Evolutionary conservation across 345 rosid genomes (phyloP).

Genomic region (Lagerstroemia speciosa): DNA sequence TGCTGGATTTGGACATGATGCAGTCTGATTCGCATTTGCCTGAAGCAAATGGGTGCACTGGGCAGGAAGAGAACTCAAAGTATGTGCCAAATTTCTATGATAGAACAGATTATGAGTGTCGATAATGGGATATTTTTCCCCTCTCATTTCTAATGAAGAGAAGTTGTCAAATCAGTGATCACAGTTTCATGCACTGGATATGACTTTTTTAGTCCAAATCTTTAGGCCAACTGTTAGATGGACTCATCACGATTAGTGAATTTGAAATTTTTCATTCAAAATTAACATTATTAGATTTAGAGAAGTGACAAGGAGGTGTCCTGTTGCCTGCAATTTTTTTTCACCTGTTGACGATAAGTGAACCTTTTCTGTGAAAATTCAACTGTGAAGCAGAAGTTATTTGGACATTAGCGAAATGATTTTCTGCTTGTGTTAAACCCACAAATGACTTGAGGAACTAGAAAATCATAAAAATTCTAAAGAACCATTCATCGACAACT

Average conservation of each 20-base stretch:
- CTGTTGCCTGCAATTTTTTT: neutral
- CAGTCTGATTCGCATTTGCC: slow-evolving; percentile 63
- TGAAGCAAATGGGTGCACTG: slow-evolving; percentile 43
- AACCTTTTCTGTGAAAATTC: neutral
- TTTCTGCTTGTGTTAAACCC: neutral
- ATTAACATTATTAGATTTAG: no score
- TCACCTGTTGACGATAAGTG: neutral
- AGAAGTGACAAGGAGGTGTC: neutral
- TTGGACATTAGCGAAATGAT: neutral
- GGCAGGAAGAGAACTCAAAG: slow-evolving; percentile 62
- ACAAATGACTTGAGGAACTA: neutral
- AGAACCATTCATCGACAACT: neutral
- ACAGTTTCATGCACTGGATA: no score
- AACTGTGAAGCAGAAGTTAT: neutral
- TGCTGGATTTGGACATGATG: slow-evolving; percentile 18
- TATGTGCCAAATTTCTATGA: slow-evolving; percentile 22
- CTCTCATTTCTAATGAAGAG: neutral
- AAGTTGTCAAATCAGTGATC: neutral
- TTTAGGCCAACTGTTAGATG: neutral
- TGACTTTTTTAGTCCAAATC: neutral
- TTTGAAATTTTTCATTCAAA: neutral
- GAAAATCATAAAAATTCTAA: no score
- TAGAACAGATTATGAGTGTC: neutral
- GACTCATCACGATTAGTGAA: neutral
- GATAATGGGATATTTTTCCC: neutral